Evolutionary conservation across 306 rosid genomes (phyloP).

Genomic region (Medicago lupulina): DNA sequence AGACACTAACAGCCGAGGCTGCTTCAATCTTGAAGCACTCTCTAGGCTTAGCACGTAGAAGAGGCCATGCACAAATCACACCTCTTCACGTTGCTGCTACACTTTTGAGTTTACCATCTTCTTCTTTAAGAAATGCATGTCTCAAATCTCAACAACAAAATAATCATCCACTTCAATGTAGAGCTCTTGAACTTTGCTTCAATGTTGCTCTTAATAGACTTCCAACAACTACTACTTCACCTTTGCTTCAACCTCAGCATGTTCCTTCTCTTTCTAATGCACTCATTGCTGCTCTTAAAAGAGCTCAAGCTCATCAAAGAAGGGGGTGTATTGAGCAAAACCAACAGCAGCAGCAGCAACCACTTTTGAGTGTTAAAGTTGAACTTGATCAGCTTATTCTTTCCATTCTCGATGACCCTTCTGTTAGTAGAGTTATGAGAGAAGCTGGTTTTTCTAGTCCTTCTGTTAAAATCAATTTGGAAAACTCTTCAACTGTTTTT

Average conservation of each 20-base stretch:
- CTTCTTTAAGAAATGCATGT: slow-evolving; percentile 68
- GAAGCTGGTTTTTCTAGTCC: slow-evolving; percentile 95
- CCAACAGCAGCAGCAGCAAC: slow-evolving; percentile 82
- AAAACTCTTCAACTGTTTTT: slow-evolving; percentile 55
- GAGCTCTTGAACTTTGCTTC: slow-evolving; percentile 99
- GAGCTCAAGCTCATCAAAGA: slow-evolving; percentile 97
- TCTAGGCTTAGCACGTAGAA: slow-evolving; percentile 74
- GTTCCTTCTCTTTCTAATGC: slow-evolving; percentile 91
- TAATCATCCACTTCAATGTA: slow-evolving; percentile 71
- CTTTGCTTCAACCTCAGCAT: slow-evolving; percentile 52
- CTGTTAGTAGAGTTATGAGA: slow-evolving; percentile 96
- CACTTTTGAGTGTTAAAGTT: slow-evolving; percentile 72
- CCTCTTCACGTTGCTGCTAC: slow-evolving; percentile 95
- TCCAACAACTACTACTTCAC: slow-evolving; percentile 63
- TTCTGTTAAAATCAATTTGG: slow-evolving; percentile 60
- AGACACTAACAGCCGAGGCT: slow-evolving; percentile 99
- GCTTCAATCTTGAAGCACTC: slow-evolving; percentile 94
- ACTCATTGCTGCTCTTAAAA: slow-evolving; percentile 86
- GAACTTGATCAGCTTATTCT: slow-evolving; percentile 88
- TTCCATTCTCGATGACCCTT: slow-evolving; percentile 92
- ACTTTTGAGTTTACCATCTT: slow-evolving; percentile 60
- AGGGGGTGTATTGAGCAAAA: slow-evolving; percentile 94
- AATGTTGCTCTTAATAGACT: slow-evolving; percentile 94
- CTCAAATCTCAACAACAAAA: slow-evolving; percentile 76
- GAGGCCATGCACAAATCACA: slow-evolving; percentile 96